phyloP scores from a whole-genome alignment of 2,329 filamentous ascomycete genomes.

The Pestalotiopsis fici region DNA sequence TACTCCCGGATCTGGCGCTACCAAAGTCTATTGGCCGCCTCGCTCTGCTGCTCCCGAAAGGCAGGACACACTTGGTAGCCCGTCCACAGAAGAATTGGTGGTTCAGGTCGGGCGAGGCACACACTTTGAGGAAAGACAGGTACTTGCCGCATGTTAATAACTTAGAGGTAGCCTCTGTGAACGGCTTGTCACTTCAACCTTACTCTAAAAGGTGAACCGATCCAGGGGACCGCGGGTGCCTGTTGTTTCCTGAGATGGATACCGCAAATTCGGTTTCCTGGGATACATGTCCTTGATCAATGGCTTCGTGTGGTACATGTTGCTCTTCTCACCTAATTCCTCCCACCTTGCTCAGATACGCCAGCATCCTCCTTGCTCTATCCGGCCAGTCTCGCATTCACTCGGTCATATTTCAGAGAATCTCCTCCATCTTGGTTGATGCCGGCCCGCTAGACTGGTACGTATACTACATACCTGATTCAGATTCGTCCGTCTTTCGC shows the following conservation, averaged over 20 bases:
- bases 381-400: background rate
- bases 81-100: background rate
- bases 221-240: background rate
- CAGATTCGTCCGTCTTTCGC: background rate
- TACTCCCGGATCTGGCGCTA: background rate
- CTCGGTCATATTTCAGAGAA: background rate
- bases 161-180: background rate
- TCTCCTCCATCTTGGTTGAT: background rate
- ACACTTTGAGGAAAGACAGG: background rate
- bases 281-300: background rate
- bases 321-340: background rate
- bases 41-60: background rate
- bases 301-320: background rate
- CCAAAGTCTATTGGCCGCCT: constrained; percentile 1
- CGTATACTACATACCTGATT: background rate
- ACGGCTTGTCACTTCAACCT: constrained; percentile 1
- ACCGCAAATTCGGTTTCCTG: background rate
- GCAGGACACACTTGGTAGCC: background rate
- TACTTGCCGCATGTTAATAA: background rate
- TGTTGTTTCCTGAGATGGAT: background rate
- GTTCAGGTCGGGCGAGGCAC: background rate
- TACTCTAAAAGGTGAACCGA: background rate
- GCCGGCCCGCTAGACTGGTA: background rate
- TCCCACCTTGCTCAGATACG: background rate
- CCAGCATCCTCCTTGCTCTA: background rate